Percentiles rank a stretch among this genome's conserved stretches.
Conservation (phyloP, 208 protist species). For the Novymonas esmeraldas region DNA sequence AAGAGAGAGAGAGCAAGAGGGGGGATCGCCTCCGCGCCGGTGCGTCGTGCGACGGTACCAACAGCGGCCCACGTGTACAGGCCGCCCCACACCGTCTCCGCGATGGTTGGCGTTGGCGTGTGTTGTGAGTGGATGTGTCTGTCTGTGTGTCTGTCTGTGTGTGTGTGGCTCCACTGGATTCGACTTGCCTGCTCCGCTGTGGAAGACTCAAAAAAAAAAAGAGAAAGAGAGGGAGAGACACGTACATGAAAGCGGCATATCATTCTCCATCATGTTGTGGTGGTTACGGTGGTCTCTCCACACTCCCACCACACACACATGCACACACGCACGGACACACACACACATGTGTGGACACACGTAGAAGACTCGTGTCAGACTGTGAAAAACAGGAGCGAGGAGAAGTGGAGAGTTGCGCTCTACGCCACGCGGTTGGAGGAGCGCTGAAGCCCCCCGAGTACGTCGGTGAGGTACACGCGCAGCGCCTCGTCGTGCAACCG, state of each 20-base stretch:
- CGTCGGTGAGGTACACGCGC: slow-evolving; percentile 48
- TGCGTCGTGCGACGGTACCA: too few relatives aligned
- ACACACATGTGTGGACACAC: too few relatives aligned
- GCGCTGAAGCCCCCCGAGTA: slow-evolving; percentile 57
- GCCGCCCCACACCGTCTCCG: too few relatives aligned
- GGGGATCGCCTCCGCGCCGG: background rate
- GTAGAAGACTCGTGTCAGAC: too few relatives aligned
- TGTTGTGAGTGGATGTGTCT: slow-evolving; percentile 5
- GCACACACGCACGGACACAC: too few relatives aligned
- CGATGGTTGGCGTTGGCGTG: background rate
- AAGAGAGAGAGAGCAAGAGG: background rate
- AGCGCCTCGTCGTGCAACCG: slow-evolving; percentile 40
- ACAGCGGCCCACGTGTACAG: too few relatives aligned
- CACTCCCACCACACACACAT: too few relatives aligned
- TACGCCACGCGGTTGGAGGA: slow-evolving; percentile 43
- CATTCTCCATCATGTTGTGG: too few relatives aligned
- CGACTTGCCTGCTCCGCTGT: too few relatives aligned
- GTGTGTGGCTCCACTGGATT: background rate
- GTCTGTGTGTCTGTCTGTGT: slow-evolving; percentile 9
- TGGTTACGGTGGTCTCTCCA: too few relatives aligned
- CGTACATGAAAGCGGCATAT: background rate
- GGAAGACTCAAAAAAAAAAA: too few relatives aligned
- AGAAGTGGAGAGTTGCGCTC: background rate
- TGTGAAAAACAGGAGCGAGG: background rate
- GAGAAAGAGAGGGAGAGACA: background rate